These are phyloP conservation scores for Picocystis sp. DNA, from an alignment of 163 green algal species.

Conservation along the genomic window DNA sequence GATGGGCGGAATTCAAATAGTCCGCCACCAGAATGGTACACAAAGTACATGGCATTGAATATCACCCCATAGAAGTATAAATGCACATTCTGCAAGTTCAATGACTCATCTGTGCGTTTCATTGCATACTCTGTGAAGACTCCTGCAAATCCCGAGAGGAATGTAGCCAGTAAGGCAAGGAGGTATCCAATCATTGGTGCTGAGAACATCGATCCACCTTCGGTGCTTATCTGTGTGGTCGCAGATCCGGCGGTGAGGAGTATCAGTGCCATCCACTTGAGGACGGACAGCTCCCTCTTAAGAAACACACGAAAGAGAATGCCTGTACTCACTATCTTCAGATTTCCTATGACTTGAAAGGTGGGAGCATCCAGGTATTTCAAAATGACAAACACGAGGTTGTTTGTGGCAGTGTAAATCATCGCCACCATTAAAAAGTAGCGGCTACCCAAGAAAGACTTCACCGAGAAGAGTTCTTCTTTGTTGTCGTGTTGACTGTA, in stretches of 20 bases:
- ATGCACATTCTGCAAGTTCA: slow-evolving; percentile 63
- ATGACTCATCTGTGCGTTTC: slow-evolving; percentile 47
- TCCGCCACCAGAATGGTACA: neutral
- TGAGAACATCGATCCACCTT: slow-evolving; percentile 3
- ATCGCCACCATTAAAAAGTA: slow-evolving; percentile 1
- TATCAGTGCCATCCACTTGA: slow-evolving; percentile 39
- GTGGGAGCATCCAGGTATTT: slow-evolving; percentile 39
- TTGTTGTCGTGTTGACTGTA: slow-evolving; percentile 34
- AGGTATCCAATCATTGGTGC: slow-evolving; percentile 27
- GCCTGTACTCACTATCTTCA: slow-evolving; percentile 57
- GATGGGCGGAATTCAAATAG: neutral
- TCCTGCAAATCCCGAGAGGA: slow-evolving; percentile 34
- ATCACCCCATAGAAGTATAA: slow-evolving; percentile 44
- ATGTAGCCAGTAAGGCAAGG: slow-evolving; percentile 31
- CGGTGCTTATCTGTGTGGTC: slow-evolving; percentile 35
- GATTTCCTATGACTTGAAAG: slow-evolving; percentile 53
- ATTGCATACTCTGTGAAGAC: slow-evolving; percentile 63
- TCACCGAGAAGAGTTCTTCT: neutral
- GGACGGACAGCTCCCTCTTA: slow-evolving; percentile 16
- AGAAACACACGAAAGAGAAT: slow-evolving; percentile 34
- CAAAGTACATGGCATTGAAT: slow-evolving; percentile 39
- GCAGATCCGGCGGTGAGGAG: slow-evolving; percentile 36
- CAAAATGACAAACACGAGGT: slow-evolving; percentile 38
- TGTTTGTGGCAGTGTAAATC: slow-evolving; percentile 6
- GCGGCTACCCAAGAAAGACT: neutral